Evolutionary conservation across 2,329 filamentous ascomycete species (phyloP).

Genomic region (Epichloe festucae): DNA sequence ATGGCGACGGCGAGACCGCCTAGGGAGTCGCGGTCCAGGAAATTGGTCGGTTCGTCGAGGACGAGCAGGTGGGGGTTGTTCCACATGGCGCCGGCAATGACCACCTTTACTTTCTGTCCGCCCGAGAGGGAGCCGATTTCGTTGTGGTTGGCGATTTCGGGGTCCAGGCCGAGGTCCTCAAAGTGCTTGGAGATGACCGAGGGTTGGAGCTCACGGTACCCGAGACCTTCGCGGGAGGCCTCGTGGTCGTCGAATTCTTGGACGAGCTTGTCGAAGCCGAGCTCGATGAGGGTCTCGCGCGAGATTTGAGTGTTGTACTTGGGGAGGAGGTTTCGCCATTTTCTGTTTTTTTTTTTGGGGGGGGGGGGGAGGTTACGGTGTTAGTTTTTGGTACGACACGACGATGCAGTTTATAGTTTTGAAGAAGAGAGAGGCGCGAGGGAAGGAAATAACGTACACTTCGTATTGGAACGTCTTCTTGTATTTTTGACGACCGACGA

Average conservation of each 20-base stretch:
- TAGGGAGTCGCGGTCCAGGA: slow-evolving; percentile 94
- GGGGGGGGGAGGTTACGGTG: no score
- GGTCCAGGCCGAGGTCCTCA: slow-evolving; percentile 88
- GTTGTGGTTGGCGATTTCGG: slow-evolving; percentile 98
- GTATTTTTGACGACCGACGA: slow-evolving; percentile 95
- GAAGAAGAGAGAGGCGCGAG: neutral
- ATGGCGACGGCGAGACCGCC: slow-evolving; percentile 96
- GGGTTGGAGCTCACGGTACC: slow-evolving; percentile 86
- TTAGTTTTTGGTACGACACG: no score
- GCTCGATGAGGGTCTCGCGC: slow-evolving; percentile 74
- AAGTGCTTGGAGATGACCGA: slow-evolving; percentile 96
- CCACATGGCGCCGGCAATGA: slow-evolving; percentile 93
- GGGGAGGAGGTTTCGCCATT: slow-evolving; percentile 80
- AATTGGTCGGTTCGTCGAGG: slow-evolving; percentile 97
- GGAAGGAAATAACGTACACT: slow-evolving; percentile 45
- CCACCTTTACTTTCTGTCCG: slow-evolving; percentile 98
- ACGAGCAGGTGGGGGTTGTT: slow-evolving; percentile 97
- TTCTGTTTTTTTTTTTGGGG: slow-evolving; percentile 34
- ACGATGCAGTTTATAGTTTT: no score
- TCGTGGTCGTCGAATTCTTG: slow-evolving; percentile 99
- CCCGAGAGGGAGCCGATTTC: slow-evolving; percentile 92
- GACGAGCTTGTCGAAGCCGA: slow-evolving; percentile 83
- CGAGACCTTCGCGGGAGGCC: slow-evolving; percentile 93
- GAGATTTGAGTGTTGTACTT: slow-evolving; percentile 91
- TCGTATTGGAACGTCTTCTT: slow-evolving; percentile 99